Evolutionary conservation across 805 yeast species (phyloP), one percentile per base, ranked within the genome.

Genomic region (Scheffersomyces spartinae): DNA sequence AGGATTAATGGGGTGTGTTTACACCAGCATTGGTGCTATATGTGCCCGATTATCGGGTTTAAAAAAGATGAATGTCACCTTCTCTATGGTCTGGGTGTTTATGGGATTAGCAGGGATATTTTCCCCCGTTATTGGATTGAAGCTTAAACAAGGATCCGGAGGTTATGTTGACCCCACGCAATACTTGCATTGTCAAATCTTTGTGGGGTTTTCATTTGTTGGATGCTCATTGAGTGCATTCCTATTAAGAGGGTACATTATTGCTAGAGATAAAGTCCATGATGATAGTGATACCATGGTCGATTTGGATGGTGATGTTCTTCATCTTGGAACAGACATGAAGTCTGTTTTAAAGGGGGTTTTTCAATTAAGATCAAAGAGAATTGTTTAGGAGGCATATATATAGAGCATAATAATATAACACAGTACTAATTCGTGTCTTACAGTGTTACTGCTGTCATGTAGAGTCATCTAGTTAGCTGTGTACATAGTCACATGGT

Each of bases 121-220:
- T 2, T 63, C 81, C 1, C 82, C 82, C 1, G 61, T 74, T 13
- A 64, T 75, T 31, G 82, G 82, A 5, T 55, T 71, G 10, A 47
- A 62, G 7, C 50, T 74, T 24, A 70, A 69, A 30, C 30, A 37
- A 13, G 45, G 47, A 7, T 34, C 39, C 13, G 63, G 58, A 1
- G 40, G 42, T 5, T 18, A 24, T 1, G 44, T 43, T 13, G 55
- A 55, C 20, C 65, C 74, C 5, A 45, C 52, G 6, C 71, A 65
- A 36, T 76, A 73, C 47, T 39, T 48, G 13, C 39, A 68, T 33
- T 70, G 78, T 6, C 58, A 75, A 1, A 56, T 74, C 1, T 75
- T 74, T 42, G 67, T 74, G 12, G 84, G 83, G 0, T 42, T 55
- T n/a, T 51, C 66, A 4, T 74, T 66, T 41, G 31, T 68, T 12